A percentile compares a stretch with the other conserved stretches of the same genome.
Evolutionary conservation across 2,329 filamentous ascomycete genomes (phyloP).

Genomic region (Penicillium verrucosum): DNA sequence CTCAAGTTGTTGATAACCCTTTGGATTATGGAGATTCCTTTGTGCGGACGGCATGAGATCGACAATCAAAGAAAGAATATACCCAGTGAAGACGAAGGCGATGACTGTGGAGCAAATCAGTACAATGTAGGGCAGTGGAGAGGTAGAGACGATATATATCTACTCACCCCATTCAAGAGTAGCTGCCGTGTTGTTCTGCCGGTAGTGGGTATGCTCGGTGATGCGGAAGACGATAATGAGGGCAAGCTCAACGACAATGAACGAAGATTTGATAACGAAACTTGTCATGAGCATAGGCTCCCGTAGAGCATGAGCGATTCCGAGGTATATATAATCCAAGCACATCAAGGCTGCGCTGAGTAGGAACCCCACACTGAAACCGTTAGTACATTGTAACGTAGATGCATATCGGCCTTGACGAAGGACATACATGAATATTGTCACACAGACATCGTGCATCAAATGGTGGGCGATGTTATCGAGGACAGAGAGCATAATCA

Average conservation of each 20-base stretch:
- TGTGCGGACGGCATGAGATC: conserved; percentile 14
- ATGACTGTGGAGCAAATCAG: conserved; percentile 12
- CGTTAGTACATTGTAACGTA: conserved; percentile 3
- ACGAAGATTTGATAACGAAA: conserved; percentile 18
- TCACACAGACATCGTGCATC: conserved; percentile 18
- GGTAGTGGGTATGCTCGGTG: conserved; percentile 11
- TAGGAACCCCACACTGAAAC: conserved; percentile 12
- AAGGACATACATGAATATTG: conserved; percentile 16
- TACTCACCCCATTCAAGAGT: conserved; percentile 19
- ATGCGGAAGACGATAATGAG: conserved; percentile 19
- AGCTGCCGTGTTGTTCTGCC: conserved; percentile 15
- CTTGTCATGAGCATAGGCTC: conserved; percentile 17
- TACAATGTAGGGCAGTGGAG: neutral
- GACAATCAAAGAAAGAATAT: conserved; percentile 19
- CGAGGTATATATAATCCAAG: conserved; percentile 18
- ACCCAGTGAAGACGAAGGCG: conserved; percentile 19
- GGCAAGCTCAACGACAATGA: conserved; percentile 17
- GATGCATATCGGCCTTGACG: neutral
- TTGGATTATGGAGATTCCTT: conserved; percentile 5
- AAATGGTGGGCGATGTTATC: conserved; percentile 18
- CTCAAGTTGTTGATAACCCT: conserved; percentile 17
- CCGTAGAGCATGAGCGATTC: conserved; percentile 9
- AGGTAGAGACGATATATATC: neutral
- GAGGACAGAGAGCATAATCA: conserved; percentile 16
- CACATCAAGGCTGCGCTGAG: conserved; percentile 18